These are phyloP conservation scores for Megacollybia marginata DNA, from an alignment of 768 basidiomycete species.

Conservation along the genomic window DNA sequence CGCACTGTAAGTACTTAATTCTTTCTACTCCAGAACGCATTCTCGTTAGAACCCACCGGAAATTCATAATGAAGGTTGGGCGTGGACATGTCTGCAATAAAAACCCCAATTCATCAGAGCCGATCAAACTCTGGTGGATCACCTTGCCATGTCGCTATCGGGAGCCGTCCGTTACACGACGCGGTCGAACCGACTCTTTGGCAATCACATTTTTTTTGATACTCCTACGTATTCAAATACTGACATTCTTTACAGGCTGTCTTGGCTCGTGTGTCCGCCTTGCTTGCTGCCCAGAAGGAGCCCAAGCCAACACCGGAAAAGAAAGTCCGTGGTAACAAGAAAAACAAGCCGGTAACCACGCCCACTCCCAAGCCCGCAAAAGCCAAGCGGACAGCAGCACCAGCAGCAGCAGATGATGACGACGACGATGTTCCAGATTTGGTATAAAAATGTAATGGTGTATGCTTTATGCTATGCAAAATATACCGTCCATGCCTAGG, in stretches of 20 bases:
- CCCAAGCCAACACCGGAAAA: conserved; percentile 60
- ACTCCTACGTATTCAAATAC: conserved; percentile 13
- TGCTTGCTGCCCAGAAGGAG: conserved; percentile 62
- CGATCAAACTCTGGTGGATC: conserved; percentile 56
- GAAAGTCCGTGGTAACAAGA: conserved; percentile 72
- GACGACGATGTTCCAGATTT: background rate
- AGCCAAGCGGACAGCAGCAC: background rate
- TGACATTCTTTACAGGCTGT: conserved; percentile 46
- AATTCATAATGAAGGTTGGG: conserved; percentile 70
- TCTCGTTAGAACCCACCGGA: conserved; percentile 94
- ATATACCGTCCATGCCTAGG: too few relatives aligned
- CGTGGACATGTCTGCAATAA: conserved; percentile 93
- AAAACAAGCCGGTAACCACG: conserved; percentile 10
- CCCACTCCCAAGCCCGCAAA: too few relatives aligned
- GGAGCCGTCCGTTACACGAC: conserved; percentile 52
- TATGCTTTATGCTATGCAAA: background rate
- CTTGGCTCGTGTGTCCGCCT: conserved; percentile 70
- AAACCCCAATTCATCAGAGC: conserved; percentile 36
- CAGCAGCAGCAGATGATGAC: background rate
- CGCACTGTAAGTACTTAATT: conserved; percentile 51
- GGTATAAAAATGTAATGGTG: background rate
- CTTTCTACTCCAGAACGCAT: conserved; percentile 37
- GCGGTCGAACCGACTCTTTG: conserved; percentile 68
- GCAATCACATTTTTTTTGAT: conserved; percentile 43
- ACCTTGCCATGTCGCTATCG: conserved; percentile 75